Evolutionary conservation across 768 basidiomycete species (phyloP), one percentile per base, ranked within the genome.

Genomic region (Boletus reticulatus): DNA sequence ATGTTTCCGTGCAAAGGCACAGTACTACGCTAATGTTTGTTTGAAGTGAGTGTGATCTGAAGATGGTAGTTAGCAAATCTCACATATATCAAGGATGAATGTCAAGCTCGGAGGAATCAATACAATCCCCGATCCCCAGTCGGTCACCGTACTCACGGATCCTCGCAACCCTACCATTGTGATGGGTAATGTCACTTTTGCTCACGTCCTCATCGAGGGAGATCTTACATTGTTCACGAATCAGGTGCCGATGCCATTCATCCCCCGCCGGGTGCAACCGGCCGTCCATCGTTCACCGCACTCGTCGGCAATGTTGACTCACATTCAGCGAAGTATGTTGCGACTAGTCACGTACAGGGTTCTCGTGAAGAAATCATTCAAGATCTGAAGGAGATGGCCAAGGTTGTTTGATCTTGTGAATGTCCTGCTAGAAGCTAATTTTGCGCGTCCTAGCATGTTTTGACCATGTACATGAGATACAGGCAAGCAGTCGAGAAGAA

Each of bases 81-180:
- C 55, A 53, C 50, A 37, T 17, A 4, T 14, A 24, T 22, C 20
- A 56, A 92, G 89, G 67, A 78, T 92, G 61, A 92, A 92, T 57
- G 90, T 90, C 19, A 92, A 93, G 67, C 76, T 92, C 0, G 91
- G 90, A 14, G 91, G 91, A 1, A 87, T 92, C 66, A 93, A 93
- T 66, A 81, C 83, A 2, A 77, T 93, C 31, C 90, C 89, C 0
- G 87, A 89, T 48, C 79, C 87, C 0, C 74, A 78, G 13, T 85
- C 85, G 0, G 85, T 88, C 2, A 75, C 80, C 0, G 78, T 82
- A 9, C 73, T 93, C 11, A 82, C 84, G 0, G 89, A 93, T 63
- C 81, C 84, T 1, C 76, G 80, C 29, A 82, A 84, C 62, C 91
- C 90, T 2, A 90, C 90, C 1, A 82, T 93, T 8, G 82, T 93